Conservation (phyloP, 352 stramenopile species). For the Phytophthora melonis region DNA sequence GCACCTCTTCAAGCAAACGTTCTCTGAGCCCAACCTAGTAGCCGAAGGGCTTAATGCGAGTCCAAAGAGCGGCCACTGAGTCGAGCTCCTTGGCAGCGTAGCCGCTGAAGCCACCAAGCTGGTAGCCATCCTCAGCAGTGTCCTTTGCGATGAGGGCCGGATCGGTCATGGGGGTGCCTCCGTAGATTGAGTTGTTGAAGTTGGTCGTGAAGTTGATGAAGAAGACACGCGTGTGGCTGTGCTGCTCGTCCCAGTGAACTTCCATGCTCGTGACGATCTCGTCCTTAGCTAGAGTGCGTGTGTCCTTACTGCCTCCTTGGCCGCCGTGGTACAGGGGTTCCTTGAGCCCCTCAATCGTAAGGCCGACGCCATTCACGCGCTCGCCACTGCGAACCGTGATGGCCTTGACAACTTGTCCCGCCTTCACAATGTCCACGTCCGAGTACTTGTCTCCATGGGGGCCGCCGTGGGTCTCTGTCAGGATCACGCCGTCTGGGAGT, state of each 20-base stretch:
- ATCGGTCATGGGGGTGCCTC: neutral
- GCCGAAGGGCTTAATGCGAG: too few relatives aligned
- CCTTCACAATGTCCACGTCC: neutral
- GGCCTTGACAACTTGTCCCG: neutral
- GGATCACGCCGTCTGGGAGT: neutral
- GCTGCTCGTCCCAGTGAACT: neutral
- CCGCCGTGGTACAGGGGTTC: neutral
- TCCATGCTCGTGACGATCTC: neutral
- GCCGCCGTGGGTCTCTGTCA: neutral
- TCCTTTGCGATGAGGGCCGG: neutral
- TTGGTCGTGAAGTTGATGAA: conserved; percentile 2
- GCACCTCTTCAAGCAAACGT: too few relatives aligned
- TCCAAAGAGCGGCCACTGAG: too few relatives aligned
- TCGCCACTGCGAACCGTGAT: neutral
- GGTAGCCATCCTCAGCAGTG: too few relatives aligned
- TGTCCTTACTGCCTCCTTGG: neutral
- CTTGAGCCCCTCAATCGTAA: neutral
- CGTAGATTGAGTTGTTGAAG: neutral
- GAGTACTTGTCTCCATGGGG: neutral
- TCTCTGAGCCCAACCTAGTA: too few relatives aligned
- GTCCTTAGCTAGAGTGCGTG: neutral
- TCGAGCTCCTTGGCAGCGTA: too few relatives aligned
- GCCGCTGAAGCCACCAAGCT: too few relatives aligned
- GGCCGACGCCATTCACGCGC: neutral
- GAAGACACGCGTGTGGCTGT: neutral